Percentiles rank a stretch among this genome's conserved stretches.
phyloP scores from a whole-genome alignment of 106 monocot species.

The Phalaenopsis equestris region DNA sequence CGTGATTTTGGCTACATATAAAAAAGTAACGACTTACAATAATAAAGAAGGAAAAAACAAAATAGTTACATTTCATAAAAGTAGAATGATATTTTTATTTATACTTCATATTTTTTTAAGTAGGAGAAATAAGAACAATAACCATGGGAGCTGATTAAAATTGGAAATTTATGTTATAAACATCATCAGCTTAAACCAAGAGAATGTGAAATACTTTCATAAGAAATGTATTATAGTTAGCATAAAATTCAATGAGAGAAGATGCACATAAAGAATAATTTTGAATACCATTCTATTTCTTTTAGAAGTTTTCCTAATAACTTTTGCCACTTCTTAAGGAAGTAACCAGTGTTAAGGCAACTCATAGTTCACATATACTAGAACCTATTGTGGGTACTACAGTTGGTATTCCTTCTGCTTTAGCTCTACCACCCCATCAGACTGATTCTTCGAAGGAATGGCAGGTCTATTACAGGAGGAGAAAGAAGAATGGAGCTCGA shows the following conservation, averaged over 20 bases:
- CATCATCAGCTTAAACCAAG: background rate
- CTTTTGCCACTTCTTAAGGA: background rate
- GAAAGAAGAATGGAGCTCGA: too few relatives aligned
- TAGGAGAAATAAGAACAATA: background rate
- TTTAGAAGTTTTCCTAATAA: background rate
- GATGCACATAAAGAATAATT: background rate
- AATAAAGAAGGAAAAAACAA: background rate
- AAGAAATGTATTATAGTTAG: background rate
- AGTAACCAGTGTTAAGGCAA: too few relatives aligned
- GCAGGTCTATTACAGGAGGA: too few relatives aligned
- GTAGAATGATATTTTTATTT: background rate
- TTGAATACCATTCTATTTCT: background rate
- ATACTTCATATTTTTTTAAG: background rate
- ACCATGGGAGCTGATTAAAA: background rate
- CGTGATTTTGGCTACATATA: background rate
- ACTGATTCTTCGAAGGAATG: too few relatives aligned
- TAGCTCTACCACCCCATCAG: too few relatives aligned
- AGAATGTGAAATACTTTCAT: background rate
- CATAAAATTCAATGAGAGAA: background rate
- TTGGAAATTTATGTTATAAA: background rate
- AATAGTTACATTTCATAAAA: background rate
- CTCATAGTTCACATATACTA: too few relatives aligned
- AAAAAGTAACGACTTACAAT: background rate
- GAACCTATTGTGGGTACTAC: too few relatives aligned
- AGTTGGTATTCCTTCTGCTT: too few relatives aligned